phyloP scores from a whole-genome alignment of 2,329 filamentous ascomycete species.

The Fusarium oxysporum region DNA sequence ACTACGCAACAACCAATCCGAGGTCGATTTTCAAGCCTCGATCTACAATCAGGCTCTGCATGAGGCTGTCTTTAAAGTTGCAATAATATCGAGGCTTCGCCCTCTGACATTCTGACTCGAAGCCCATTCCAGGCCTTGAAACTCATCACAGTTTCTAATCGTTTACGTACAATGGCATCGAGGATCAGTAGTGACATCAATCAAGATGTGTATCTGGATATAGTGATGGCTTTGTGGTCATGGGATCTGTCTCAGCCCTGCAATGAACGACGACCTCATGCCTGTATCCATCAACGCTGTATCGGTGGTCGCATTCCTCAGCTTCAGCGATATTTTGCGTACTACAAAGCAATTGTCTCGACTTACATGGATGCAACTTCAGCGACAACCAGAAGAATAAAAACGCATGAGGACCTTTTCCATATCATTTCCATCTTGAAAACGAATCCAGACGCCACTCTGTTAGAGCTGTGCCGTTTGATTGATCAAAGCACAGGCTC shows the following conservation, averaged over 20 bases:
- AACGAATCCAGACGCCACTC: not conserved
- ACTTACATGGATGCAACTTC: not conserved
- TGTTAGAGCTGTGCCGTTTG: not conserved
- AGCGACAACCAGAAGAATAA: rapidly evolving
- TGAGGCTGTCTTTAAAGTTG: not conserved
- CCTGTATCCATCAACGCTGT: not conserved
- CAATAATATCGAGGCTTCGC: not conserved
- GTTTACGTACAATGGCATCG: not conserved
- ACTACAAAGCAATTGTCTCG: not conserved
- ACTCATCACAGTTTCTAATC: no score
- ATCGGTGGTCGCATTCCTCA: not conserved
- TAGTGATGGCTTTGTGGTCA: not conserved
- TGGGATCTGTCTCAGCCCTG: not conserved
- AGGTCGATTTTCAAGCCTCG: not conserved
- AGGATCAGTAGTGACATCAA: not conserved
- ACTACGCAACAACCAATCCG: not conserved
- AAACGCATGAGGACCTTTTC: not conserved
- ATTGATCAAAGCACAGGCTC: rapidly evolving
- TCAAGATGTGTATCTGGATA: not conserved
- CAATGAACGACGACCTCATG: not conserved
- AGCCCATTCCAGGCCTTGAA: no score
- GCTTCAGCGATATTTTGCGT: not conserved
- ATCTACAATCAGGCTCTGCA: not conserved
- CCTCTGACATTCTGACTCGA: rapidly evolving
- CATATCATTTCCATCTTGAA: not conserved